Percentiles rank a stretch among this genome's conserved stretches.
Conservation (phyloP, 345 rosid genomes). For the Citrus reticulata region DNA sequence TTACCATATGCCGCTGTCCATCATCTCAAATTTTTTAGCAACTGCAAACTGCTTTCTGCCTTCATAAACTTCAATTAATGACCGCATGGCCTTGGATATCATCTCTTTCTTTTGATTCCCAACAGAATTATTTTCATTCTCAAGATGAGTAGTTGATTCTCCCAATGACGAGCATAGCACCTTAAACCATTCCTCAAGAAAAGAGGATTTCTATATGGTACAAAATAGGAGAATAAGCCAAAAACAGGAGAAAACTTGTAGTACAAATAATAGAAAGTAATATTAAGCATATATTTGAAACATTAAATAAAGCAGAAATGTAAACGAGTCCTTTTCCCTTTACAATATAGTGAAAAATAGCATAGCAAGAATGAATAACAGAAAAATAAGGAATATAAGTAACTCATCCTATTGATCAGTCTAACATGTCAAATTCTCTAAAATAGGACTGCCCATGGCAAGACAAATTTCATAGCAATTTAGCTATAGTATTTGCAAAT, state of each 20-base stretch:
- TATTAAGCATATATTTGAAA: not conserved
- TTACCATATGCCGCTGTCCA: conserved; percentile 26
- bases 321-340: not conserved
- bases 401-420: not conserved
- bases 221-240: conserved; percentile 10
- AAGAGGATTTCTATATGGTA: conserved; percentile 55
- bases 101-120: conserved; percentile 69
- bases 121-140: conserved; percentile 23
- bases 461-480: not conserved
- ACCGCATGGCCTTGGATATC: conserved; percentile 57
- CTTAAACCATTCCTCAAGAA: conserved; percentile 90
- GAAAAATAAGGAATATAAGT: not conserved
- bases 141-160: conserved; percentile 30
- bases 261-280: not conserved
- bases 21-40: conserved; percentile 42
- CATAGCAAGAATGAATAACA: not conserved
- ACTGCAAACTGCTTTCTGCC: conserved; percentile 26
- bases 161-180: conserved; percentile 47
- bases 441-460: not conserved
- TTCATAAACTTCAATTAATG: conserved; percentile 45
- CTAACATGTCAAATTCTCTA: not conserved
- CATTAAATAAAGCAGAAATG: not conserved
- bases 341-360: not conserved
- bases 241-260: not conserved
- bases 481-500: not conserved